Evolutionary conservation across 2,329 filamentous ascomycete species (phyloP), one percentile per base, ranked within the genome.

Genomic region (Calonectria naviculata): DNA sequence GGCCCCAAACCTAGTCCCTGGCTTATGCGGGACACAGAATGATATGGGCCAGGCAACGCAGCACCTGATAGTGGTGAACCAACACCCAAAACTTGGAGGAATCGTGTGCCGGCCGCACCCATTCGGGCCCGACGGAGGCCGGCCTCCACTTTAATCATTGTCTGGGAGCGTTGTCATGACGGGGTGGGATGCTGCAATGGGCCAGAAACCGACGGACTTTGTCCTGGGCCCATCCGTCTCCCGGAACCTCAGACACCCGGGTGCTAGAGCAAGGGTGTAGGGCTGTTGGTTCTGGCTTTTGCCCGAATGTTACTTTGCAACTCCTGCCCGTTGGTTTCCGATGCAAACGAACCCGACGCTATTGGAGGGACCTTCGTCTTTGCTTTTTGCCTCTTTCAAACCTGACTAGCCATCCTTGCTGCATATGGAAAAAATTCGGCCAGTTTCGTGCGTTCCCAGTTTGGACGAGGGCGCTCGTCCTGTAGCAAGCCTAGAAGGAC

Each of bases 1-100:
- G 52, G 69, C 54, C 72, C 71, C 71, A 70, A 65, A 68, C 42
- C 52, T 69, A 69, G 65, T 72, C 62, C 63, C 68, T 66, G 72
- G 73, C 62, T 54, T 65, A 65, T 65, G 62, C 62, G 46, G 62
- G 46, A 65, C 62, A 54, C 46, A 65, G 52, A 21, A 49, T 49
- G 42, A 15, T 47, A 38, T 44, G 47, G 36, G 17, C 62, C 6
- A 52, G 47, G 29, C 21, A 65, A 34, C 19, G 12, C 34, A 54
- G 21, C 28, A 21, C 34, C 24, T 36, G 58, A 61, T 13, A 19
- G 42, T 24, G 13, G 38, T 62, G 60, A 46, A 58, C 52, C 52
- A 38, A 58, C 52, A 19, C 6, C 52, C 5, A 58, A 58, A 58
- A n/a, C 38, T 36, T 58, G 52, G n/a, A 58, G 31, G 34, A 58